Evolutionary conservation across 129 eudicot species (phyloP).

Genomic region (Pittosporum tobira): DNA sequence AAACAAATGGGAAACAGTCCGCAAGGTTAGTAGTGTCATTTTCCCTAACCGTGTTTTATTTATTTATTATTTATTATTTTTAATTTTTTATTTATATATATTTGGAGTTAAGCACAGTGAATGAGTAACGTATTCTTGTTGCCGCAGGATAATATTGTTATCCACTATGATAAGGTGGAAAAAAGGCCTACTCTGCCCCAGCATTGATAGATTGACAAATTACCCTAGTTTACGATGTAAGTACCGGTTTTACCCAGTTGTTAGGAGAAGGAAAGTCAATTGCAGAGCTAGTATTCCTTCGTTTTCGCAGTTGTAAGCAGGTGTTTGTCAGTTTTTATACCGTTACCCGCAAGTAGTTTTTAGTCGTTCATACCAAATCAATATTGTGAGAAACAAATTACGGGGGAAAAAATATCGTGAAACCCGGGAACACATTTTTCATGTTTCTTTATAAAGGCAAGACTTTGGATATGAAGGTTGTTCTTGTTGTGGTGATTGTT

Average conservation of each 20-base stretch:
- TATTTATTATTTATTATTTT: neutral
- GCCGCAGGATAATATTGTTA: slow-evolving; percentile 80
- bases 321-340: slow-evolving; percentile 17
- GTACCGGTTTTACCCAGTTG: slow-evolving; percentile 20
- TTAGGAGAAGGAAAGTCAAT: too few species aligned
- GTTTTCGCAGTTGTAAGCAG: slow-evolving; percentile 21
- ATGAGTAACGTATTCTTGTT: neutral
- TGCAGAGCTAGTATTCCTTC: slow-evolving; percentile 18
- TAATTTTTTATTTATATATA: too few species aligned
- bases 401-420: too few species aligned
- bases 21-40: slow-evolving; percentile 39
- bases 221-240: slow-evolving; percentile 32
- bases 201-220: slow-evolving; percentile 45
- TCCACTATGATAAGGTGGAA: slow-evolving; percentile 74
- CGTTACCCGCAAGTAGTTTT: too few species aligned
- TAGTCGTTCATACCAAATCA: slow-evolving; percentile 4
- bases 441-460: too few species aligned
- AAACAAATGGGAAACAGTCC: slow-evolving; percentile 83
- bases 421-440: too few species aligned
- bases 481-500: too few species aligned
- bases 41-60: neutral
- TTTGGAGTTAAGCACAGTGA: too few species aligned
- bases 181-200: slow-evolving; percentile 69
- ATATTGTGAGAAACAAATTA: too few species aligned
- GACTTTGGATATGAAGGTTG: too few species aligned